phyloP scores from a whole-genome alignment of 768 basidiomycete genomes.

The Boletus tylopilopsis region DNA sequence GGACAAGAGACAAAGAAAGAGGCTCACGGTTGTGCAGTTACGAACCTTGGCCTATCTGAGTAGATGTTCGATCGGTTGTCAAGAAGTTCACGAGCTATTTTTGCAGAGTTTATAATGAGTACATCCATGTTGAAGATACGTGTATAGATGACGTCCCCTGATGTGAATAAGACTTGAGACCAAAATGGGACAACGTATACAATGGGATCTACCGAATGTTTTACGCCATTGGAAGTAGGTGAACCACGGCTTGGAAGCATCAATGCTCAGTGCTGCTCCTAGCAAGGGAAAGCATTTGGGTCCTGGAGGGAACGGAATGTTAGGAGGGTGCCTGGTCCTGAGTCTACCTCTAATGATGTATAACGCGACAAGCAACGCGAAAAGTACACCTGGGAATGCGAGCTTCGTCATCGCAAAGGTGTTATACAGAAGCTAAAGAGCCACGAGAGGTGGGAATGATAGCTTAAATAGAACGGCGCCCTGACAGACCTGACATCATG shows the following conservation, averaged over 20 bases:
- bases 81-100: slow-evolving; percentile 27
- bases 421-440: neutral
- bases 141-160: slow-evolving; percentile 23
- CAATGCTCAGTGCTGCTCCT: slow-evolving; percentile 25
- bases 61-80: slow-evolving; percentile 30
- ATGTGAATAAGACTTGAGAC: neutral
- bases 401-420: neutral
- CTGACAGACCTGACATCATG: too few relatives aligned
- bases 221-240: slow-evolving; percentile 33
- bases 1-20: neutral
- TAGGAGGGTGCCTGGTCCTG: neutral
- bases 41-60: slow-evolving; percentile 31
- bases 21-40: slow-evolving; percentile 19
- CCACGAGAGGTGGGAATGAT: too few relatives aligned
- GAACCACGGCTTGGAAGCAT: slow-evolving; percentile 29
- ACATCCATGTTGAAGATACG: slow-evolving; percentile 22
- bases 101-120: slow-evolving; percentile 27
- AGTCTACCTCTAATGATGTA: slow-evolving; percentile 10
- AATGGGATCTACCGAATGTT: slow-evolving; percentile 16
- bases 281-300: slow-evolving; percentile 43
- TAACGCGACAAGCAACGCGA: slow-evolving; percentile 11
- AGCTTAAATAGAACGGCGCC: too few relatives aligned
- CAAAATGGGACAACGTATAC: neutral
- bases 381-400: neutral
- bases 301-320: slow-evolving; percentile 43